Percentiles rank a stretch among this genome's conserved stretches.
Evolutionary conservation across 495 filamentous ascomycete species (phyloP).

Genomic region (Neurospora tetrasperma): DNA sequence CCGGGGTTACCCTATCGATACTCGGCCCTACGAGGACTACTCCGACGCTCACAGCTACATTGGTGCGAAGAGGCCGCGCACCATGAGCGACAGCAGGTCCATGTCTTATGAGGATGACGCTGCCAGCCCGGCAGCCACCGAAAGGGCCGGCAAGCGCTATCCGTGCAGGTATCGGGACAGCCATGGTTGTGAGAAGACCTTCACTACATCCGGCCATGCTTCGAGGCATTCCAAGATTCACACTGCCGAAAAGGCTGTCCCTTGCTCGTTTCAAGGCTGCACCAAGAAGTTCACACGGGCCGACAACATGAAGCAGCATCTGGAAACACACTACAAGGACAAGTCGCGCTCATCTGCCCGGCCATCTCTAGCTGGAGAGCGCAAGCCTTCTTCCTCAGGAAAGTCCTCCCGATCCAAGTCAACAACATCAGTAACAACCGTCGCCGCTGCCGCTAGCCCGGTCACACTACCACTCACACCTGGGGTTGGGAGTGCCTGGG

Average conservation of each 20-base stretch:
- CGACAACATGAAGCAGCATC: conserved; percentile 98
- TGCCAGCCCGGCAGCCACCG: conserved; percentile 26
- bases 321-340: conserved; percentile 69
- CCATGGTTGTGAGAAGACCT: conserved; percentile 67
- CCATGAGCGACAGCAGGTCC: conserved; percentile 16
- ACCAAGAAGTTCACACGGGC: conserved; percentile 90
- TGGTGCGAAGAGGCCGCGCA: conserved; percentile 24
- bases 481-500: conserved; percentile 26
- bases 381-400: conserved; percentile 25
- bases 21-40: conserved; percentile 29
- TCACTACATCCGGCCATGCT: conserved; percentile 92
- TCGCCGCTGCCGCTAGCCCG: neutral
- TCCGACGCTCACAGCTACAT: conserved; percentile 20
- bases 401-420: conserved; percentile 20
- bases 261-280: conserved; percentile 67
- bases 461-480: conserved; percentile 1
- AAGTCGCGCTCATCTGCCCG: conserved; percentile 29
- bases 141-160: conserved; percentile 47
- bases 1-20: conserved; percentile 16
- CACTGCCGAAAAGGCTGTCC: conserved; percentile 87
- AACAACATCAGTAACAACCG: conserved; percentile 2
- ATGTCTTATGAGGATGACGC: conserved; percentile 30
- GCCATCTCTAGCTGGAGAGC: conserved; percentile 13
- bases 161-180: conserved; percentile 54
- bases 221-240: conserved; percentile 96